phyloP scores from a whole-genome alignment of 345 rosid genomes.

The Rubroshorea leprosula region DNA sequence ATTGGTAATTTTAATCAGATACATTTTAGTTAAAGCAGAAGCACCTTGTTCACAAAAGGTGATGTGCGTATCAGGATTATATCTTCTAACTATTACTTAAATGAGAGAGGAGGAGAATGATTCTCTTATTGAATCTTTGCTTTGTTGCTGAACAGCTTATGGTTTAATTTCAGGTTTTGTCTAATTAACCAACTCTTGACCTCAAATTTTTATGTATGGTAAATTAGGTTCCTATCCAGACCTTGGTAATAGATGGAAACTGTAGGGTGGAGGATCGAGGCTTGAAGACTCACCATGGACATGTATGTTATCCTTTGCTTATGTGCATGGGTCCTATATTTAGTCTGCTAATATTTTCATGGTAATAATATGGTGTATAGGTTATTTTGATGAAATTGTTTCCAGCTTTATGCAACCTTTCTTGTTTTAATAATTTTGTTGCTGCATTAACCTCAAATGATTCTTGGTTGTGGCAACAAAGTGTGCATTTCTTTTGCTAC shows the following conservation, averaged over 20 bases:
- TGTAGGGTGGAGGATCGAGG: slow-evolving; percentile 99
- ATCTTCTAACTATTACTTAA: not conserved
- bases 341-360: not conserved
- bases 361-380: not conserved
- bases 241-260: slow-evolving; percentile 86
- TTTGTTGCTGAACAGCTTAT: not conserved
- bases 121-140: not conserved
- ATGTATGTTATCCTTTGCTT: slow-evolving; percentile 43
- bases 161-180: not conserved
- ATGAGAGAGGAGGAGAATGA: not conserved
- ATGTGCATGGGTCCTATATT: not conserved
- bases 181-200: slow-evolving; percentile 8
- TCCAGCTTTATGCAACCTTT: not conserved
- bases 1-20: not conserved
- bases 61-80: not conserved
- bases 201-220: slow-evolving; percentile 16
- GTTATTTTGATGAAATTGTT: too few relatives aligned
- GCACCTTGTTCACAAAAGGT: slow-evolving; percentile 11
- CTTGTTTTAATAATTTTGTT: not conserved
- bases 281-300: slow-evolving; percentile 96
- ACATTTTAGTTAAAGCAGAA: slow-evolving; percentile 15
- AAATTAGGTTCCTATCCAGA: slow-evolving; percentile 87
- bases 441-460: not conserved
- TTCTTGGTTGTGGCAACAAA: not conserved
- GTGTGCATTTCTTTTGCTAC: not conserved